phyloP scores from a whole-genome alignment of 306 rosid species.

The Fragaria vesca region DNA sequence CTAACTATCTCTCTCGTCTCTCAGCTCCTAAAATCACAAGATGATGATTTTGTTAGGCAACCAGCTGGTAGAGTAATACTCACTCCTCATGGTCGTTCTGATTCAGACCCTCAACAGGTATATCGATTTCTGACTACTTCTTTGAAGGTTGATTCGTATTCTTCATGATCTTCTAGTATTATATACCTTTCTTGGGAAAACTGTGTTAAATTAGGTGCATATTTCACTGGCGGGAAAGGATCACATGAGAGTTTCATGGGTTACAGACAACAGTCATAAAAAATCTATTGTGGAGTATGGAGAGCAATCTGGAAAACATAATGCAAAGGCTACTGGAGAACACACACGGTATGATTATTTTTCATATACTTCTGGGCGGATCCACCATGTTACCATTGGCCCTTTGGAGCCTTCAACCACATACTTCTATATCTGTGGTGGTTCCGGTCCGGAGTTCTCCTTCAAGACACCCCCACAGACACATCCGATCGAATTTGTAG shows the following conservation, averaged over 20 bases:
- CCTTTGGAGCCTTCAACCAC: constrained; percentile 36
- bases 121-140: not conserved
- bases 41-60: constrained; percentile 20
- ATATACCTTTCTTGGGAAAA: not conserved
- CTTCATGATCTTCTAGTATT: not conserved
- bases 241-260: constrained; percentile 66
- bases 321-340: constrained; percentile 28
- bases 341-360: constrained; percentile 31
- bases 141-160: not conserved
- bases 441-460: constrained; percentile 53
- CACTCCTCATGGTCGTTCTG: constrained; percentile 24
- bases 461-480: constrained; percentile 54
- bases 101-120: constrained; percentile 38
- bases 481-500: constrained; percentile 61
- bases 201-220: constrained; percentile 47
- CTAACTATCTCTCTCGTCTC: constrained; percentile 12
- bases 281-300: constrained; percentile 40
- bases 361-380: constrained; percentile 36
- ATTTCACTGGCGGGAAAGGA: constrained; percentile 66
- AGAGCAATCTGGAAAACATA: constrained; percentile 23
- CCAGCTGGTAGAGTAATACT: constrained; percentile 25
- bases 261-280: constrained; percentile 40
- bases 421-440: constrained; percentile 40
- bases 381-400: constrained; percentile 43
- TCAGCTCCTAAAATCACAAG: constrained; percentile 14